Conservation (phyloP, 768 basidiomycete genomes). For the Pholiota microspora region DNA sequence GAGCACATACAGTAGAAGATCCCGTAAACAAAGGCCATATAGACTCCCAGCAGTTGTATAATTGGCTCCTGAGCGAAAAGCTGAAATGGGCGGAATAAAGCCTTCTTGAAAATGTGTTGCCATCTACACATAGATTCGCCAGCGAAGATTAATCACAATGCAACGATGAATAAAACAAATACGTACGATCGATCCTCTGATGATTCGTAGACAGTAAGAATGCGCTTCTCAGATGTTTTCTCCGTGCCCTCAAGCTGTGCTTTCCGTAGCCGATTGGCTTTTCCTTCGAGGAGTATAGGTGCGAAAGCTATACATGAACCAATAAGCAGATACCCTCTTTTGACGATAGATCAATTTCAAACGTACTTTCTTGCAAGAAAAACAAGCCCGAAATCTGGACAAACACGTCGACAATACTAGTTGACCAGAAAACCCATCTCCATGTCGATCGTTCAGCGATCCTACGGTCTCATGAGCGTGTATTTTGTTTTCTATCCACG, state of each 20-base stretch:
- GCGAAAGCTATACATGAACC: background rate
- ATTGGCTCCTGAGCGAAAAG: conserved; percentile 63
- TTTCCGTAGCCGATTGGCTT: background rate
- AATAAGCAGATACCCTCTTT: background rate
- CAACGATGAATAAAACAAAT: background rate
- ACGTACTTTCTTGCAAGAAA: conserved; percentile 62
- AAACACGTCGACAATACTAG: conserved; percentile 51
- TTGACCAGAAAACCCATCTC: conserved; percentile 79
- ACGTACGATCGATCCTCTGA: conserved; percentile 43
- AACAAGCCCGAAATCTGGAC: conserved; percentile 58
- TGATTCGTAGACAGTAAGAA: conserved; percentile 49
- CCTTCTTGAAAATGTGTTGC: conserved; percentile 46
- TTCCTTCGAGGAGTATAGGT: background rate
- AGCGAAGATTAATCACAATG: background rate
- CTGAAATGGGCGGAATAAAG: conserved; percentile 66
- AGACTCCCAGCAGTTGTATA: conserved; percentile 62
- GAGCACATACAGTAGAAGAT: conserved; percentile 47
- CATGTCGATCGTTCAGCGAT: conserved; percentile 63
- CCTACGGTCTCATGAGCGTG: too few relatives aligned
- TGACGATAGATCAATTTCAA: background rate
- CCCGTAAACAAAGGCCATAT: conserved; percentile 72
- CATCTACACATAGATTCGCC: conserved; percentile 33
- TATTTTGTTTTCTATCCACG: too few relatives aligned
- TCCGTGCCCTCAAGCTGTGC: conserved; percentile 22
- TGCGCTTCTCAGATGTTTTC: conserved; percentile 29